Conservation (phyloP, 441 rosid species). For the Arabidopsis hybrid region DNA sequence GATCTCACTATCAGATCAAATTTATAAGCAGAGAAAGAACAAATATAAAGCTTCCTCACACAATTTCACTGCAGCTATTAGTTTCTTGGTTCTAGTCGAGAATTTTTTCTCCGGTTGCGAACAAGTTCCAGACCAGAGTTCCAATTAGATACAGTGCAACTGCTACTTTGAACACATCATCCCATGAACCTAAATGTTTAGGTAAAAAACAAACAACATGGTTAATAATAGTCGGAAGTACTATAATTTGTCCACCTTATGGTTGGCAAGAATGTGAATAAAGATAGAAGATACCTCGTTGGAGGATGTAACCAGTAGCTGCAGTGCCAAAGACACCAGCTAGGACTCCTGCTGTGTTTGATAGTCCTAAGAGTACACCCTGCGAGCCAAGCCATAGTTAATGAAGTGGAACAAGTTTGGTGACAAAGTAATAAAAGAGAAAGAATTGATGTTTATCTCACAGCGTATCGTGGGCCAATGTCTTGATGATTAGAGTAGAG, state of each 20-base stretch:
- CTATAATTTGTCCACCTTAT: too few relatives aligned
- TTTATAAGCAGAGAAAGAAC: conserved; percentile 8
- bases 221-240: background rate
- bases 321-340: conserved; percentile 99
- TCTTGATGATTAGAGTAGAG: conserved; percentile 99
- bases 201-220: background rate
- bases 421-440: conserved; percentile 7
- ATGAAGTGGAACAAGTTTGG: conserved; percentile 7
- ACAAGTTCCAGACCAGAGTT: conserved; percentile 92
- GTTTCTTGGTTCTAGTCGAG: conserved; percentile 63
- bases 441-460: conserved; percentile 49
- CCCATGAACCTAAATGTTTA: conserved; percentile 81
- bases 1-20: conserved; percentile 27
- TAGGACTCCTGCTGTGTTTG: conserved; percentile 97
- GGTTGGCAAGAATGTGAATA: background rate
- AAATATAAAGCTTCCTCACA: conserved; percentile 16
- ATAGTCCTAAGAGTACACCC: conserved; percentile 97
- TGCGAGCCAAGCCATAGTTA: conserved; percentile 46
- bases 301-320: conserved; percentile 95
- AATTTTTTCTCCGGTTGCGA: conserved; percentile 91
- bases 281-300: conserved; percentile 60
- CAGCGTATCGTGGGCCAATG: conserved; percentile 97
- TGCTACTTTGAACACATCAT: conserved; percentile 93
- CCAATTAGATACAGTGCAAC: conserved; percentile 83
- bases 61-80: conserved; percentile 29